Evolutionary conservation across 345 rosid genomes (phyloP), one percentile per base, ranked within the genome.

Genomic region (Abelmoschus esculentus): DNA sequence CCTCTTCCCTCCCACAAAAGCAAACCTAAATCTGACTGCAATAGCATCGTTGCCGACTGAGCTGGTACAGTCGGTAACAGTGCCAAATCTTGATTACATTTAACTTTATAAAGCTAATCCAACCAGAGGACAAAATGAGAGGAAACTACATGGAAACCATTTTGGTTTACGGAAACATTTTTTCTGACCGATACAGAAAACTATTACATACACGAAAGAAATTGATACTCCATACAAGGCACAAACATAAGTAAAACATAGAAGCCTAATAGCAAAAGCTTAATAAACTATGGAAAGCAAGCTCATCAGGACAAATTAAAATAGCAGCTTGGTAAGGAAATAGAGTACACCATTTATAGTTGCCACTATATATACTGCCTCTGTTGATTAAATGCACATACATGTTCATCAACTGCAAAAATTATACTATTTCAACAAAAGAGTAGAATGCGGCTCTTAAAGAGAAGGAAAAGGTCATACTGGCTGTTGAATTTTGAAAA

Each of bases 311-410:
- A 52, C 5, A 54, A 53, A 50, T 53, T 67, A 32, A 50, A 67
- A 67, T 17, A 17, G 32, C 3, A 67, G 31, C 29, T 67, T 31
- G 11, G 34, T 9, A 17, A 32, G 47, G 31, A 52, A 67, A 17
- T 32, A 53, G 32, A 5, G 32, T 50, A 54, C 61, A 53, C 29
- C 47, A 53, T 18, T 67, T 4, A 53, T 32, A 52, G 31, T 53
- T 67, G 61, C 61, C 71, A 67, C 71, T 53, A 53, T 67, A 67
- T 61, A 53, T n/a, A 53, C 13, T 2, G 4, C 32, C 12, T 53
- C 60, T 32, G 55, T 32, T 67, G 31, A 53, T 52, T 31, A 50
- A 50, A 67, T 29, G 70, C 54, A 53, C 32, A 55, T 53, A 49
- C 2, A 49, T 49, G 53, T 49, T 12, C 53, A 49, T 65, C 69